Percentiles rank a stretch among this genome's conserved stretches.
Evolutionary conservation across 192 early-diverging fungal genomes (phyloP).

Genomic region (Bifiguratus adelaidae): DNA sequence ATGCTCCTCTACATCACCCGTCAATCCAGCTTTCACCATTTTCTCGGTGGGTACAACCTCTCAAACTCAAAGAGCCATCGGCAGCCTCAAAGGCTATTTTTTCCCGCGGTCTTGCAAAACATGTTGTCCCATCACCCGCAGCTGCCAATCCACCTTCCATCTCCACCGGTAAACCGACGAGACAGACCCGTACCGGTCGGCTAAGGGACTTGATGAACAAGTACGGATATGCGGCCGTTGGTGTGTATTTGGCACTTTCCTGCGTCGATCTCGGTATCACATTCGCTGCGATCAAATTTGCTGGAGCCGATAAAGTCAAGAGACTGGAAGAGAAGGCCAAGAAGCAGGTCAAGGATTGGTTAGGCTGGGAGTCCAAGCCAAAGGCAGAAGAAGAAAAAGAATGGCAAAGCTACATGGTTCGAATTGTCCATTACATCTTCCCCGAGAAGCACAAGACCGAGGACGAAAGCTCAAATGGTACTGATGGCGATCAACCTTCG

Average conservation of each 20-base stretch:
- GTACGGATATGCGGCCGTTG: conserved; percentile 35
- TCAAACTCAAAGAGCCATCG: too few relatives aligned
- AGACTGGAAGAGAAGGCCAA: conserved; percentile 30
- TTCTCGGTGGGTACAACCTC: too few relatives aligned
- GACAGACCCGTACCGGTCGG: too few relatives aligned
- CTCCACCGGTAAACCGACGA: too few relatives aligned
- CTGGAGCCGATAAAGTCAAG: conserved; percentile 34
- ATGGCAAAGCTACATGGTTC: background rate
- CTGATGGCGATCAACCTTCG: conserved; percentile 21
- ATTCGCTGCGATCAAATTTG: conserved; percentile 27
- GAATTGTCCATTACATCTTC: background rate
- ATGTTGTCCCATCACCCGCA: too few relatives aligned
- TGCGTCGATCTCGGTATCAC: conserved; percentile 34
- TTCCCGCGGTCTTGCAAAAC: too few relatives aligned
- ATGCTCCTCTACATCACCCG: too few relatives aligned
- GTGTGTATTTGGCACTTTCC: conserved; percentile 33
- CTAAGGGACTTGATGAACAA: conserved; percentile 21
- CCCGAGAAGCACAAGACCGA: conserved; percentile 7
- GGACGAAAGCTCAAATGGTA: conserved; percentile 13
- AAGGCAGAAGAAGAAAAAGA: conserved; percentile 3
- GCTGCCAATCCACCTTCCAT: too few relatives aligned
- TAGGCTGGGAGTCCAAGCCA: conserved; percentile 13
- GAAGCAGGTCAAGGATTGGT: conserved; percentile 10
- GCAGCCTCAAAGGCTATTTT: too few relatives aligned
- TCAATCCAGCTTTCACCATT: too few relatives aligned